phyloP scores from a whole-genome alignment of 306 rosid genomes.

The Styphnolobium japonicum region DNA sequence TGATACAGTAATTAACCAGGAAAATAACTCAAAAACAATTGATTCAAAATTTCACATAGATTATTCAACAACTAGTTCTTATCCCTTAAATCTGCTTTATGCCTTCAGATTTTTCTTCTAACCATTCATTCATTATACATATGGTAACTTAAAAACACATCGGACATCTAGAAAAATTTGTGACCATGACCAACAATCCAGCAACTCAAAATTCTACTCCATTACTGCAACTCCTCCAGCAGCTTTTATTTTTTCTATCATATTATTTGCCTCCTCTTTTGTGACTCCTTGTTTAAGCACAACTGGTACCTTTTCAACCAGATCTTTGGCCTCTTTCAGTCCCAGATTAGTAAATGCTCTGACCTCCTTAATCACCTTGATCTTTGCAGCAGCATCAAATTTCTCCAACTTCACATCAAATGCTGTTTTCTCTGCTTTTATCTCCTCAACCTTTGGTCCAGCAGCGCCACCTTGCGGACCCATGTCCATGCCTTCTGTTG shows the following conservation, averaged over 20 bases:
- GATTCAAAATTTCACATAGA: slow-evolving; percentile 18
- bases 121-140: not conserved
- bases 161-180: slow-evolving; percentile 2
- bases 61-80: slow-evolving; percentile 24
- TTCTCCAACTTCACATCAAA: slow-evolving; percentile 53
- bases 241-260: slow-evolving; percentile 48
- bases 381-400: slow-evolving; percentile 49
- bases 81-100: slow-evolving; percentile 1
- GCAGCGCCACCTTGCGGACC: slow-evolving; percentile 31
- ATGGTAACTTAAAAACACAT: not conserved
- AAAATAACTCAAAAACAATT: not conserved
- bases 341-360: slow-evolving; percentile 49
- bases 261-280: slow-evolving; percentile 53
- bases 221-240: slow-evolving; percentile 54
- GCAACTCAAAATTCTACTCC: slow-evolving; percentile 33
- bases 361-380: slow-evolving; percentile 58
- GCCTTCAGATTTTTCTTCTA: slow-evolving; percentile 18
- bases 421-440: slow-evolving; percentile 50
- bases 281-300: slow-evolving; percentile 50
- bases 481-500: slow-evolving; percentile 51
- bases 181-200: slow-evolving; percentile 14
- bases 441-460: slow-evolving; percentile 46
- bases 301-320: slow-evolving; percentile 48
- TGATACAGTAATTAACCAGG: not conserved
- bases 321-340: slow-evolving; percentile 59